Evolutionary conservation across 2,329 filamentous ascomycete genomes (phyloP).

Genomic region (Arthrobotrys sinensis): DNA sequence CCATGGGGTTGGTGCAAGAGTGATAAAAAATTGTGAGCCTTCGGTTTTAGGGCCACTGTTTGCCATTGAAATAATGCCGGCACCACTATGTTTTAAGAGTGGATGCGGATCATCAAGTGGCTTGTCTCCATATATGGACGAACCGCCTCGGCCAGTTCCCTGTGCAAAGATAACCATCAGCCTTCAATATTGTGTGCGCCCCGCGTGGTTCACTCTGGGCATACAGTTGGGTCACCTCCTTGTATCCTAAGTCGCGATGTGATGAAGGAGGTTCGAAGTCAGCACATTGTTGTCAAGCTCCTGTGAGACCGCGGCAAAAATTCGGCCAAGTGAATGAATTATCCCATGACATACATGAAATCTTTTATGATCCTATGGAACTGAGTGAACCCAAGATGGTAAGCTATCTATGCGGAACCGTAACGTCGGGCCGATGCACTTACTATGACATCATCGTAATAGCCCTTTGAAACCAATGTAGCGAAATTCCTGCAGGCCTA

Average conservation of each 20-base stretch:
- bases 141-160: slow-evolving; percentile 87
- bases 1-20: slow-evolving; percentile 94
- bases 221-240: slow-evolving; percentile 87
- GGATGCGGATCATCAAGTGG: slow-evolving; percentile 91
- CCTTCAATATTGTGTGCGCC: neutral
- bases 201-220: neutral
- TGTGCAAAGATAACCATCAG: neutral
- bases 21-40: slow-evolving; percentile 96
- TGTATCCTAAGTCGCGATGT: slow-evolving; percentile 68
- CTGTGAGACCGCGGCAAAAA: neutral
- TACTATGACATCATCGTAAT: slow-evolving; percentile 83
- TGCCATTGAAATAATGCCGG: slow-evolving; percentile 95
- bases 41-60: slow-evolving; percentile 95
- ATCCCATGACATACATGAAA: slow-evolving; percentile 78
- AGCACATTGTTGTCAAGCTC: neutral
- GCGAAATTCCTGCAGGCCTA: slow-evolving; percentile 88
- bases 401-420: neutral
- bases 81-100: slow-evolving; percentile 88
- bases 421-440: neutral
- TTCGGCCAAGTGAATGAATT: too few species aligned
- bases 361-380: slow-evolving; percentile 96
- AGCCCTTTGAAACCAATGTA: slow-evolving; percentile 83
- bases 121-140: slow-evolving; percentile 90
- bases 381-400: slow-evolving; percentile 29
- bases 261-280: neutral